Evolutionary conservation across 164 flowering plant genomes (phyloP), one percentile per base, ranked within the genome.

Genomic region (Aristolochia fimbriata): DNA sequence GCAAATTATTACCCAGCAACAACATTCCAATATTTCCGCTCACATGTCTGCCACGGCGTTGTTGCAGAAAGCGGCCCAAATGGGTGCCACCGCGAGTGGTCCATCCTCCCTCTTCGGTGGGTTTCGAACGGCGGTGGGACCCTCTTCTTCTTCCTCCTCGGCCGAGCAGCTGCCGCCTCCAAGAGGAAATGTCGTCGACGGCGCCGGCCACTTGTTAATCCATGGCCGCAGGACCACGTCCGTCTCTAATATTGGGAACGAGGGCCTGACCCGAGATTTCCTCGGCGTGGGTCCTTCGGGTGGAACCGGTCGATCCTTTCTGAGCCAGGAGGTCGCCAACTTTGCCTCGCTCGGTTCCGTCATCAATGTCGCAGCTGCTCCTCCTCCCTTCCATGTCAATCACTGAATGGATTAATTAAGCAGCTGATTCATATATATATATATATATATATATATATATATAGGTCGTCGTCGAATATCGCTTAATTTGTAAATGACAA

Each of bases 31-130:
- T n/a, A n/a, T n/a, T n/a, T n/a, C 43, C 8, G 57, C 59, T 43
- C 80, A 74, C 68, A 76, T 81, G 77, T 83, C 92, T 1, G 92
- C 92, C 15, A 85, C 88, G 0, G 86, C 90, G 6, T 80, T 84
- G 15, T 59, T 86, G 16, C 94, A 86, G 62, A 84, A 80, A 57
- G 90, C 94, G 17, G 85, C 94, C 1, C 89, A 86, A 64, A 81
- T 86, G 84, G 92, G 92, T 1, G 83, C 88, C 0, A 72, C 88
- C 13, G 64, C 75, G 16, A 80, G 81, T 57, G 67, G 72, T 6
- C 47, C 46, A 21, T 58, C 72, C 0, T 58, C 72, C 0, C 31
- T 63, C 57, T 21, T 65, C 25, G 59, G 67, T 6, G 64, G 61
- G 2, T 71, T 73, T 16, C 77, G 81, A 6, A n/a, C 30, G 3